phyloP scores from a whole-genome alignment of 495 filamentous ascomycete species.

The Bacidia rubella region DNA sequence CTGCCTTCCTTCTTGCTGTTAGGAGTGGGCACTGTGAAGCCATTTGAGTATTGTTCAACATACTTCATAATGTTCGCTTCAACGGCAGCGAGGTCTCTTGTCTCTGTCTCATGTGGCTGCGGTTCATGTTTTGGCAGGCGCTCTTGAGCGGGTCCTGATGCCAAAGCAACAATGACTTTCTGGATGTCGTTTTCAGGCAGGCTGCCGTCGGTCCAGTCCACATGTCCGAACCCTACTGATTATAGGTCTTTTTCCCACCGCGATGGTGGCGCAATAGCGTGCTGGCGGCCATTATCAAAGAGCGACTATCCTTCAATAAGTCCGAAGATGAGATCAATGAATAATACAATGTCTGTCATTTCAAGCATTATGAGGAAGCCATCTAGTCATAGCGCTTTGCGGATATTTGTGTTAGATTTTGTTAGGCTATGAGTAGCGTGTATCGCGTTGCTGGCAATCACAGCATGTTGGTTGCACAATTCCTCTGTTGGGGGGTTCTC shows the following conservation, averaged over 20 bases:
- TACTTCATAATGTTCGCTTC: not conserved
- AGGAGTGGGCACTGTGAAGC: not conserved
- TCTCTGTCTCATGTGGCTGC: not conserved
- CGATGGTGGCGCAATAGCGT: slow-evolving; percentile 25
- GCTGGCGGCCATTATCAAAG: slow-evolving; percentile 33
- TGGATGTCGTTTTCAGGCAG: slow-evolving; percentile 29
- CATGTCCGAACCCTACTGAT: slow-evolving; percentile 30
- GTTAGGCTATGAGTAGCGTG: slow-evolving; percentile 34
- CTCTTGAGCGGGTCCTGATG: slow-evolving; percentile 24
- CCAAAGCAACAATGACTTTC: slow-evolving; percentile 35
- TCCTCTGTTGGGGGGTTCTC: slow-evolving; percentile 27
- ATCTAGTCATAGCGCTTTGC: too few species aligned
- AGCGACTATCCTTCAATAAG: slow-evolving; percentile 42
- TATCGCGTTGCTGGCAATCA: slow-evolving; percentile 34
- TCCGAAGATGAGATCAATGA: slow-evolving; percentile 36
- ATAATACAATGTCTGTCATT: too few species aligned
- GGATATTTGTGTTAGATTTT: slow-evolving; percentile 23
- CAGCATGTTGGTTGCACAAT: slow-evolving; percentile 29
- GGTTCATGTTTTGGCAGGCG: not conserved
- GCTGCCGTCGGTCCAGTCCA: slow-evolving; percentile 38
- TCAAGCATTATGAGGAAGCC: too few species aligned
- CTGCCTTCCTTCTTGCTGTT: not conserved
- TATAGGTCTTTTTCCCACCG: slow-evolving; percentile 29
- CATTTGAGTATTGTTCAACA: not conserved
- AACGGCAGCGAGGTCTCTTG: not conserved